These are phyloP conservation scores for Penicillium canescens DNA, from an alignment of 495 filamentous ascomycete genomes.

Conservation along the genomic window DNA sequence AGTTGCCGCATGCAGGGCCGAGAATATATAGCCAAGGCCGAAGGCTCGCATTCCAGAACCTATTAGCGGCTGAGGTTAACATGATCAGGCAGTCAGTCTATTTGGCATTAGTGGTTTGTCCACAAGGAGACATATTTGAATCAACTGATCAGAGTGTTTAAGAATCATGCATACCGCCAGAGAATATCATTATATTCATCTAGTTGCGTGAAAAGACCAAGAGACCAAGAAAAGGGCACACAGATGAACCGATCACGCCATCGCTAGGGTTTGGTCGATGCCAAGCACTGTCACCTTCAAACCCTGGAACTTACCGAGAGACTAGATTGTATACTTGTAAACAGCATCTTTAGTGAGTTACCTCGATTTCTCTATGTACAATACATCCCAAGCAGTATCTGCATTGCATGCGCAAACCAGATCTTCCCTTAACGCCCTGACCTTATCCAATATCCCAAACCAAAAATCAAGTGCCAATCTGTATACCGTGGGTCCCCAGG, in stretches of 20 bases:
- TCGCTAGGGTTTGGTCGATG: background rate
- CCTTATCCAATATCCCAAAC: conserved; percentile 11
- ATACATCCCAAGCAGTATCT: conserved; percentile 21
- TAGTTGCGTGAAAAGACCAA: background rate
- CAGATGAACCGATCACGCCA: background rate
- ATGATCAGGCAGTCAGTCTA: too few relatives aligned
- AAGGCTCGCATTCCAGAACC: too few relatives aligned
- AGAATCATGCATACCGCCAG: too few relatives aligned
- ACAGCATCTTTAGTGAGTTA: background rate
- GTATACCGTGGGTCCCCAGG: conserved; percentile 25
- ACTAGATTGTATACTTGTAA: background rate
- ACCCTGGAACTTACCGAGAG: too few relatives aligned
- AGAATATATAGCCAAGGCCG: background rate
- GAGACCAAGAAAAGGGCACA: background rate
- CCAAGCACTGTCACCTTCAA: background rate
- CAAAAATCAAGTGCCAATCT: conserved; percentile 31
- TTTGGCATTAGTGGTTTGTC: too few relatives aligned
- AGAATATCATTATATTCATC: too few relatives aligned
- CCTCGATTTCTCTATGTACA: conserved; percentile 31
- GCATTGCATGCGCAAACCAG: conserved; percentile 8
- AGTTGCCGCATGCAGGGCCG: background rate
- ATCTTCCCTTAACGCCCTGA: conserved; percentile 15
- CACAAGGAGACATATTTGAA: too few relatives aligned
- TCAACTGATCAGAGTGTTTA: too few relatives aligned
- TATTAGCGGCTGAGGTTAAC: too few relatives aligned